Base-by-base conservation (phyloP, 2,329 filamentous ascomycete species). In the Alternaria novae-zelandiae region DNA sequence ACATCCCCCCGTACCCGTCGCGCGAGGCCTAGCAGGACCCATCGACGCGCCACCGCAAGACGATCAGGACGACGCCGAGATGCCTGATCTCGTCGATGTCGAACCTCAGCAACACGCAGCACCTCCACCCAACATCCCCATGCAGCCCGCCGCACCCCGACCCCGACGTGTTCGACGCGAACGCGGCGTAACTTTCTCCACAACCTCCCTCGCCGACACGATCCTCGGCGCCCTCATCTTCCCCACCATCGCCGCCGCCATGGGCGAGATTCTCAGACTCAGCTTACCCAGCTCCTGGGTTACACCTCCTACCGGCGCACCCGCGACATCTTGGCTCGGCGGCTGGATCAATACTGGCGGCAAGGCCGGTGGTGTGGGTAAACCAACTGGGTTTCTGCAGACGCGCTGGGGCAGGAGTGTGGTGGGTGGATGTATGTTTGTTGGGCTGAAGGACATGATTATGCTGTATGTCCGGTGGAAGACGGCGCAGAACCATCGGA, bases 351-450 rank as follows among this genome's bases (percentile, higher is more conserved):
- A 61, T 13, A 57, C 61, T 12, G 50, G 68, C 23, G 58, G 71
- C 5, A 63, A 41, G 15, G 53, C 45, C 0, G 68, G 69, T 11
- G 56, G n/a, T 12, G 63, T 30, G 10, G 65, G 77, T 28, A 77
- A 83, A 36, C 83, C 86, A 4, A 87, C 87, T 0, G 90, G 91
- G 0, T 83, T 98, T 25, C 79, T 99, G 30, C 92, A 96, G 74
- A 88, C 91, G 70, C 89, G 90, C 62, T 98, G 96, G 93, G 96
- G 94, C 1, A 86, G 96, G 59, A 97, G 92, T 73, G 84, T 99
- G 3, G 86, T 96, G 1, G 96, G 96, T 2, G 96, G 96, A 0
- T 96, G 93, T 76, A 81, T 97, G 20, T 97, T 95, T 73, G 90
- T 98, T 15, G 89, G 97, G 10, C 79, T 97, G 56, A 96, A 95